These are phyloP conservation scores for Fraxinus quadrangulata DNA, from an alignment of 257 asterid genomes.

Conservation along the genomic window DNA sequence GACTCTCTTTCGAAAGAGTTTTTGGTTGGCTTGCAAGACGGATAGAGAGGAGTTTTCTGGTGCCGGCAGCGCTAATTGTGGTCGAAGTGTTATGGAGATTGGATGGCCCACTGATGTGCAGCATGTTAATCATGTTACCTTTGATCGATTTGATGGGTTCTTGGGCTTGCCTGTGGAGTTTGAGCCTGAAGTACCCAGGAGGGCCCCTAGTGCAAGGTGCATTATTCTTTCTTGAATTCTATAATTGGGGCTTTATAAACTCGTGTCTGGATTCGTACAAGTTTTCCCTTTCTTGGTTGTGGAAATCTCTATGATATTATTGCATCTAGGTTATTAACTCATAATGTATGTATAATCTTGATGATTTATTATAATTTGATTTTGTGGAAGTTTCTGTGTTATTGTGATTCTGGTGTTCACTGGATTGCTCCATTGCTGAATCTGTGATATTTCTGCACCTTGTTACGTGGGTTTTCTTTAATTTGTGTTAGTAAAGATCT, in stretches of 20 bases:
- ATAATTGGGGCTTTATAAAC: background rate
- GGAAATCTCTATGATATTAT: constrained; percentile 6
- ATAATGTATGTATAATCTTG: background rate
- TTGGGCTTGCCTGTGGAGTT: constrained; percentile 98
- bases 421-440: constrained; percentile 8
- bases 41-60: constrained; percentile 51
- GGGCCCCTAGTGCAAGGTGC: constrained; percentile 99
- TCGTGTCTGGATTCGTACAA: no score
- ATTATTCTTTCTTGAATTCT: constrained; percentile 11
- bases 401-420: constrained; percentile 9
- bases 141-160: constrained; percentile 96
- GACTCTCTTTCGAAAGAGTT: constrained; percentile 80
- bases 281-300: constrained; percentile 11
- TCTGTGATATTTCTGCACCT: background rate
- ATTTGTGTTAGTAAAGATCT: constrained; percentile 7
- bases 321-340: constrained; percentile 15
- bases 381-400: background rate
- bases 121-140: constrained; percentile 93
- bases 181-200: constrained; percentile 92
- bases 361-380: background rate
- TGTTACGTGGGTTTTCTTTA: background rate
- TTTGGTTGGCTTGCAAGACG: constrained; percentile 75
- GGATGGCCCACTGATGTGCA: constrained; percentile 98
- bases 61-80: constrained; percentile 18
- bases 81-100: constrained; percentile 74